phyloP scores from a whole-genome alignment of 495 filamentous ascomycete species.

The Aspergillus baeticus region DNA sequence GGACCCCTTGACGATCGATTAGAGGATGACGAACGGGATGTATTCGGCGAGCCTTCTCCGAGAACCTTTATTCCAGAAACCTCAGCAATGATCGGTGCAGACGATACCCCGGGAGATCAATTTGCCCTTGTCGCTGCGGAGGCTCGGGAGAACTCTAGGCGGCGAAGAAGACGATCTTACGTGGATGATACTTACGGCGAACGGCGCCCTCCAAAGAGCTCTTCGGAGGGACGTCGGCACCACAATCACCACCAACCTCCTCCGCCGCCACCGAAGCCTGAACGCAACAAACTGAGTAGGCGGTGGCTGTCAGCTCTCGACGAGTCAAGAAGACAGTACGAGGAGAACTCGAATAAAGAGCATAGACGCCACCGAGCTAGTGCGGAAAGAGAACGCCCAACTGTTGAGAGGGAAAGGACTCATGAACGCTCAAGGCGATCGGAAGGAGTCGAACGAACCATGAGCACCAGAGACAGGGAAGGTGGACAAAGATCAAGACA shows the following conservation, averaged over 20 bases:
- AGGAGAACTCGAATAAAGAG: constrained; percentile 31
- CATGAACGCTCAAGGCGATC: background rate
- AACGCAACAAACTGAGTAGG: constrained; percentile 33
- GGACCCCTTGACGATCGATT: constrained; percentile 7
- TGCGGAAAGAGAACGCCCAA: constrained; percentile 20
- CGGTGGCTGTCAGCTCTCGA: constrained; percentile 42
- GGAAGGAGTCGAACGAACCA: constrained; percentile 2
- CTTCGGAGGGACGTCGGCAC: constrained; percentile 35
- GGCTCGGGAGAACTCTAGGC: constrained; percentile 20
- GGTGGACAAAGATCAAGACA: constrained; percentile 25
- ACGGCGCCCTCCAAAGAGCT: constrained; percentile 36
- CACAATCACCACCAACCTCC: constrained; percentile 12
- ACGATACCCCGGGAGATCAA: background rate
- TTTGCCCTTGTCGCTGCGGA: constrained; percentile 10
- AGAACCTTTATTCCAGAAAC: background rate
- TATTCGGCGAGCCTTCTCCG: constrained; percentile 5
- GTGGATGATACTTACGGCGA: constrained; percentile 24
- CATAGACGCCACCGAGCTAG: constrained; percentile 15
- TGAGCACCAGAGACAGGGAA: constrained; percentile 21
- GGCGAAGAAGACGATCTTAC: constrained; percentile 32
- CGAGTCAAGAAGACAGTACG: constrained; percentile 39
- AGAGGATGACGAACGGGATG: background rate
- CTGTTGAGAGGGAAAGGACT: constrained; percentile 10
- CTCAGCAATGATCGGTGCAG: background rate
- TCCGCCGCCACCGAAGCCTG: constrained; percentile 31